Evolutionary conservation across 495 filamentous ascomycete species (phyloP), one percentile per base, ranked within the genome.

Genomic region (Lindgomyces ingoldianus): DNA sequence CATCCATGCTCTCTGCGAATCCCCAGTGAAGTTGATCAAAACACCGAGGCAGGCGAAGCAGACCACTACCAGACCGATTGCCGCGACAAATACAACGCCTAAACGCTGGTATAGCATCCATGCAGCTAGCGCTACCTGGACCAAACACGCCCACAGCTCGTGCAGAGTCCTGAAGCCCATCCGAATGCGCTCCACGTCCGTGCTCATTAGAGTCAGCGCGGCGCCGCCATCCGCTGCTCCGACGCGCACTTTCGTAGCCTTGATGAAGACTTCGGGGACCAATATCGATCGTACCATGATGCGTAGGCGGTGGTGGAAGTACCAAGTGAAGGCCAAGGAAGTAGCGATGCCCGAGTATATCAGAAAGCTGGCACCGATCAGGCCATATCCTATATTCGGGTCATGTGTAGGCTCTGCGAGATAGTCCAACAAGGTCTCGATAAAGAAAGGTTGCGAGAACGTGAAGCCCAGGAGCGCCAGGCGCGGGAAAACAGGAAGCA

Each of bases 31-130:
- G 29, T 52, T 39, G 4, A 74, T 78, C 12, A 78, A 25, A n/a
- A 74, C 57, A 1, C 67, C 68, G 12, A 72, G 65, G 1, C 72
- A 53, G 14, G 71, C 62, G 27, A 71, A 74, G 48, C 62, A 68
- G 24, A 59, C 24, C 22, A 69, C 46, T 6, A 76, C 62, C 9
- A 75, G 62, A 12, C 72, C 55, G 4, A 65, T 51, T 57, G 72
- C 65, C 44, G 67, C 70, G n/a, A 70, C 41, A 24, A 69, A 74
- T 24, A 69, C 68, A 0, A 57, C 33, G n/a, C 70, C 73, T 21
- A 75, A 64, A 54, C 72, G 68, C 1, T 49, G 39, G 10, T 70
- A 64, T 11, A 76, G 70, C 29, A 76, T 53, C 70, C 69, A 75
- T 22, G 47, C 47, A 14, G 72, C 73, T 4, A 75, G 46, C 2